These are phyloP conservation scores for Aristolochia californica DNA, from an alignment of 164 flowering plant species.

Conservation along the genomic window DNA sequence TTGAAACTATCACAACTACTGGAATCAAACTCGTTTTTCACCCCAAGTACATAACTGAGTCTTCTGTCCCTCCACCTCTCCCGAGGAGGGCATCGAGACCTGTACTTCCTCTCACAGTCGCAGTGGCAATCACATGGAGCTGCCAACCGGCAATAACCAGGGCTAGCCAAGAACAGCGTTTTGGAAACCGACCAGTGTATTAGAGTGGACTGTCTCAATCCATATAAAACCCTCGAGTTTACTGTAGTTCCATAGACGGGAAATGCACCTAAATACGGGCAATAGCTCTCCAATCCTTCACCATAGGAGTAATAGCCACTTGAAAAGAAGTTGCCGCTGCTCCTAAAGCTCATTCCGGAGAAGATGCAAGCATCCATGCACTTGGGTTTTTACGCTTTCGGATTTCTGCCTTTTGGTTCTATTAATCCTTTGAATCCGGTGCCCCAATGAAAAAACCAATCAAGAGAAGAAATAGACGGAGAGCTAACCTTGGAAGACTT, in stretches of 20 bases:
- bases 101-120: slow-evolving; percentile 1
- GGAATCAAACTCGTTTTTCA: slow-evolving; percentile 14
- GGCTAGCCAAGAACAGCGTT: slow-evolving; percentile 15
- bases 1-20: slow-evolving; percentile 34
- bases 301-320: slow-evolving; percentile 26
- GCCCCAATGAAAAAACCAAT: too few species aligned
- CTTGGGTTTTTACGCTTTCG: too few species aligned
- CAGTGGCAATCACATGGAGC: slow-evolving; percentile 1
- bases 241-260: slow-evolving; percentile 14
- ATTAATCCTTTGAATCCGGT: too few species aligned
- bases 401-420: too few species aligned
- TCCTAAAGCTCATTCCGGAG: slow-evolving; percentile 34
- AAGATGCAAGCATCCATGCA: slow-evolving; percentile 22
- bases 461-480: too few species aligned
- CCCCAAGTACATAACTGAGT: slow-evolving; percentile 18
- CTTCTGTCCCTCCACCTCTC: slow-evolving; percentile 19
- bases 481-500: too few species aligned
- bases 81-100: not conserved
- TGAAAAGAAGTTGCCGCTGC: slow-evolving; percentile 26
- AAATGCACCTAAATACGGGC: slow-evolving; percentile 12
- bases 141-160: slow-evolving; percentile 21
- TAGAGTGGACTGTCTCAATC: slow-evolving; percentile 30
- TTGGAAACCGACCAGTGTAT: slow-evolving; percentile 22
- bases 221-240: slow-evolving; percentile 24
- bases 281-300: slow-evolving; percentile 10